Evolutionary conservation across 2,329 filamentous ascomycete species (phyloP).

Genomic region (Talaromyces verruculosus): DNA sequence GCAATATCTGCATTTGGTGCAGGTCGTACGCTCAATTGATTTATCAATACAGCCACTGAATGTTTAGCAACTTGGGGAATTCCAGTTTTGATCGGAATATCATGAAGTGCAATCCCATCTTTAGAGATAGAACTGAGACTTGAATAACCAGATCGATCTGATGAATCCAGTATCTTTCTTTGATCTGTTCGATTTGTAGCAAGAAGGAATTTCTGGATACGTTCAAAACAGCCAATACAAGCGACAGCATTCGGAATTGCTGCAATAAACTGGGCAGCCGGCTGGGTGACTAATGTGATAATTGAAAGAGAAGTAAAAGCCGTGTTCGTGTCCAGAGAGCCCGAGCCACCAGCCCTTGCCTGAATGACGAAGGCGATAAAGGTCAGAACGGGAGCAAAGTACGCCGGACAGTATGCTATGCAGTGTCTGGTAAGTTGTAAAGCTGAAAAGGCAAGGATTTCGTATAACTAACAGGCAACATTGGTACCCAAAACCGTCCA

Average conservation of each 20-base stretch:
- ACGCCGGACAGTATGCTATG: slow-evolving; percentile 27
- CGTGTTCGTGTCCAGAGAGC: slow-evolving; percentile 27
- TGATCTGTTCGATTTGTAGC: background rate
- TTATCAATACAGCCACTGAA: background rate
- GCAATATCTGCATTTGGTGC: background rate
- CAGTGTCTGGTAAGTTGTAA: background rate
- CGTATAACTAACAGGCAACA: background rate
- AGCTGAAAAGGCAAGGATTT: background rate
- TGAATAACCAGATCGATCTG: background rate
- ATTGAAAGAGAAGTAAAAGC: slow-evolving; percentile 28
- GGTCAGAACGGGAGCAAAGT: slow-evolving; percentile 24
- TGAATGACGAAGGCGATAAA: slow-evolving; percentile 24
- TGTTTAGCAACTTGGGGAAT: background rate
- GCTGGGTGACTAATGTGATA: slow-evolving; percentile 27
- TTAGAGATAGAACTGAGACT: background rate
- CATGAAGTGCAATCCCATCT: background rate
- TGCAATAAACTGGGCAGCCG: slow-evolving; percentile 24
- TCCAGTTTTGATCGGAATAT: background rate
- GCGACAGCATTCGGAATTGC: slow-evolving; percentile 21
- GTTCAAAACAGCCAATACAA: slow-evolving; percentile 22
- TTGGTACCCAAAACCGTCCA: background rate
- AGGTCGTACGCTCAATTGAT: background rate
- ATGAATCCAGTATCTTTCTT: background rate
- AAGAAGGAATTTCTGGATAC: slow-evolving; percentile 21
- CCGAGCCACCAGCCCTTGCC: slow-evolving; percentile 11